Conservation (phyloP, 176 grass and related monocot species). For the Aegilops longissima region DNA sequence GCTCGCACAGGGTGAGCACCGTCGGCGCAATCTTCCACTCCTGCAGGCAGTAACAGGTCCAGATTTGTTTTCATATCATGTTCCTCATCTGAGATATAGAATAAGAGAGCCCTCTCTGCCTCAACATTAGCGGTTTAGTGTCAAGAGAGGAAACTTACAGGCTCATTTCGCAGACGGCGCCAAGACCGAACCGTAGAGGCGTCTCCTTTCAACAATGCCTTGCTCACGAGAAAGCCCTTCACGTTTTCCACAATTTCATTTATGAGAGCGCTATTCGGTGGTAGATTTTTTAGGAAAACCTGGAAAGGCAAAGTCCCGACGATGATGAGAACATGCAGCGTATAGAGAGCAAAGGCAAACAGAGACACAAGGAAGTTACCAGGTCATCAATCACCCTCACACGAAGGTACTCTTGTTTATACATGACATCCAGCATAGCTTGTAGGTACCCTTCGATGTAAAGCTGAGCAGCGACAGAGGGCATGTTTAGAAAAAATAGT, state of each 20-base stretch:
- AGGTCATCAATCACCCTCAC: constrained; percentile 79
- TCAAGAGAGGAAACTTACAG: constrained; percentile 40
- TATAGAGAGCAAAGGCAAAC: constrained; percentile 6
- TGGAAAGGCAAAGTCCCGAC: neutral
- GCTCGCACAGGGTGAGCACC: constrained; percentile 70
- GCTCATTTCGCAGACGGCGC: constrained; percentile 64
- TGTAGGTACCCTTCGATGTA: constrained; percentile 92
- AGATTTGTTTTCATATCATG: neutral
- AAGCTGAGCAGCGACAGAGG: constrained; percentile 41
- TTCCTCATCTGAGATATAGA: neutral
- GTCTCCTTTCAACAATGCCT: constrained; percentile 78
- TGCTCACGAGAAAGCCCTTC: constrained; percentile 72
- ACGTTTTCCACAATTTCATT: constrained; percentile 79
- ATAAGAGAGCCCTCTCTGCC: neutral
- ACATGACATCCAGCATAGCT: constrained; percentile 78
- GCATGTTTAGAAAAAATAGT: neutral
- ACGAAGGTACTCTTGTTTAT: constrained; percentile 84
- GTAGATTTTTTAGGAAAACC: constrained; percentile 85
- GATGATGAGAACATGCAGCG: neutral
- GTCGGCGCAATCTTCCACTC: constrained; percentile 80
- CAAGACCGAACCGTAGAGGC: constrained; percentile 42
- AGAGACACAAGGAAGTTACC: constrained; percentile 33
- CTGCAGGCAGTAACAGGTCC: constrained; percentile 34
- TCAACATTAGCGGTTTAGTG: too few relatives aligned
- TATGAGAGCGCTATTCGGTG: constrained; percentile 72